Evolutionary conservation across 768 basidiomycete species (phyloP), one percentile per base, ranked within the genome.

Genomic region (Russula dissimulans): DNA sequence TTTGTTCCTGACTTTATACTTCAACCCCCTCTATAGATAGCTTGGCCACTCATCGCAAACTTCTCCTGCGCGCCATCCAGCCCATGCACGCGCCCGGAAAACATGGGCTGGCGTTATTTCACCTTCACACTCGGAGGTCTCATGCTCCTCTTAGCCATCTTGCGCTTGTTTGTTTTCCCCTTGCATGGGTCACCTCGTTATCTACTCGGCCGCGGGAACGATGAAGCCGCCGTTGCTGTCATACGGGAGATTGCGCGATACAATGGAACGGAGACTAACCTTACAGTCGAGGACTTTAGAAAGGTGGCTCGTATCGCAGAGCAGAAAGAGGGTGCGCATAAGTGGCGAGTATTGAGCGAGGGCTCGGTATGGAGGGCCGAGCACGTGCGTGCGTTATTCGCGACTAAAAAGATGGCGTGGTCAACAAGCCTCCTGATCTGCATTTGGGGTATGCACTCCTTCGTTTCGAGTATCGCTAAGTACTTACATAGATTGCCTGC

Each of bases 91-190:
- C 75, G 72, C 50, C 68, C 73, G 3, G 63, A 78, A 18, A 85
- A 84, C 63, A 84, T 81, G 82, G 83, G 84, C 26, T 85, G 84
- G 83, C 73, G 84, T 32, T 84, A 84, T 66, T 75, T 83, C 29
- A 70, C 83, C 36, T 77, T 81, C 67, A 74, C 75, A 0, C 76
- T 83, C 42, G 81, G 83, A 3, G 81, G 75, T 9, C 61, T 83
- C 43, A 81, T 76, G 29, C 72, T 85, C 41, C 59, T 82, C 54
- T 69, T 82, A n/a, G 83, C 80, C 76, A 72, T 67, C 11, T 59
- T 80, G 62, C 79, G 82, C 43, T 76, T 81, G 69, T 79, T 81
- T 67, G 64, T 74, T 31, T 84, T 85, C 71, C 69, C 71, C 31
- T 73, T 84, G 14, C 69, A 80, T 49, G 82, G 84, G 65, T 82